Conservation (phyloP, 345 rosid genomes). For the Stellera chamaejasme region DNA sequence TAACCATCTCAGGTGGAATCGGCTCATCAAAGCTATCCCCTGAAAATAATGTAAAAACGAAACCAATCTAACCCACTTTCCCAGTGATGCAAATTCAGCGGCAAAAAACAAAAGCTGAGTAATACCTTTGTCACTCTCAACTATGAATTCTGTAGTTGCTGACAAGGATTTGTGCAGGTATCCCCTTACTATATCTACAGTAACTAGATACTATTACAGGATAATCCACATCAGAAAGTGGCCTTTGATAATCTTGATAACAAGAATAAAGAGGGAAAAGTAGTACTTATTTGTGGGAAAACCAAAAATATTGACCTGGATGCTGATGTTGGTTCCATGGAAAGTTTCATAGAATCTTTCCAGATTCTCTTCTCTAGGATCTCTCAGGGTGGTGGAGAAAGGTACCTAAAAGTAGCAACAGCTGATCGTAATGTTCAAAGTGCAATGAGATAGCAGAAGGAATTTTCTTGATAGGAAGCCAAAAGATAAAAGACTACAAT, state of each 20-base stretch:
- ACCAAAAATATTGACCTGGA: constrained; percentile 52
- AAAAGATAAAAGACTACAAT: too few relatives aligned
- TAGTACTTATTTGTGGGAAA: background rate
- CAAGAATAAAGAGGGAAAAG: background rate
- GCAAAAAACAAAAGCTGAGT: background rate
- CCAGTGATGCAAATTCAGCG: constrained; percentile 1
- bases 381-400: constrained; percentile 48
- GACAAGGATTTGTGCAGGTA: constrained; percentile 71
- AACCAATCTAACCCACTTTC: constrained; percentile 8
- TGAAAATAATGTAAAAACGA: constrained; percentile 22
- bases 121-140: constrained; percentile 67
- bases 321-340: constrained; percentile 76
- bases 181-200: constrained; percentile 71
- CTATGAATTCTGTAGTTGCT: constrained; percentile 60
- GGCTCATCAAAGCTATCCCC: constrained; percentile 62
- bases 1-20: constrained; percentile 64
- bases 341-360: constrained; percentile 78
- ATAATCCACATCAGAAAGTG: constrained; percentile 19
- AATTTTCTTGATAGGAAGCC: too few relatives aligned
- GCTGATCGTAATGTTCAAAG: too few relatives aligned
- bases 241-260: background rate
- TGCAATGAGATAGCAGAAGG: background rate
- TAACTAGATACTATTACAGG: constrained; percentile 63
- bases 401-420: constrained; percentile 42
- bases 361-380: constrained; percentile 36